phyloP scores from a whole-genome alignment of 192 early-diverging fungal genomes.

The Linnemannia exigua region DNA sequence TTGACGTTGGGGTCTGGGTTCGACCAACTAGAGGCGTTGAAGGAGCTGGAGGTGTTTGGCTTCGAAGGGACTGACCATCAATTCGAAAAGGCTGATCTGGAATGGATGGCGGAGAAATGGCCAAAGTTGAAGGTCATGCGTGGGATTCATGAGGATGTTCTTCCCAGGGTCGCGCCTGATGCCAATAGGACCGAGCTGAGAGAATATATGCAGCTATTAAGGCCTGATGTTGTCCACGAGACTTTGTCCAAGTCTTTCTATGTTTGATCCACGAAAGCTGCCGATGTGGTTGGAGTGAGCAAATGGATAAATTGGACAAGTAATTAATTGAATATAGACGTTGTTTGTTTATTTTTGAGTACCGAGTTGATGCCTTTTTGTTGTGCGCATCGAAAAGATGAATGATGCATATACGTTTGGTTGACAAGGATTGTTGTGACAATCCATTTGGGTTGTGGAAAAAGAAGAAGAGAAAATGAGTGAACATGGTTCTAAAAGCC shows the following conservation, averaged over 20 bases:
- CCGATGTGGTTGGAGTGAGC: background rate
- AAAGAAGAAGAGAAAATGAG: too few species aligned
- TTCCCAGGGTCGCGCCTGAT: background rate
- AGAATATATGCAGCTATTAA: background rate
- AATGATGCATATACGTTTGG: too few species aligned
- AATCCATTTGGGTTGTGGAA: too few species aligned
- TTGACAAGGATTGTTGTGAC: too few species aligned
- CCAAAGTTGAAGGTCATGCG: background rate
- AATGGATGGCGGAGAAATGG: background rate
- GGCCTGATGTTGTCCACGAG: slow-evolving; percentile 1
- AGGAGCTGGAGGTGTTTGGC: background rate
- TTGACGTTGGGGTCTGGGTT: background rate
- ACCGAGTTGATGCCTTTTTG: too few species aligned
- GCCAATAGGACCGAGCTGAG: background rate
- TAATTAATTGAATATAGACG: too few species aligned
- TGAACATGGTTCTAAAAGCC: slow-evolving; percentile 4
- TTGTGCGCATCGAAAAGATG: too few species aligned
- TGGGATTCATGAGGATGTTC: background rate
- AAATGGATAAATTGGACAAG: too few species aligned
- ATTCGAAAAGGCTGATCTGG: background rate
- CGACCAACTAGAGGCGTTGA: background rate
- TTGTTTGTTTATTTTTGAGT: too few species aligned
- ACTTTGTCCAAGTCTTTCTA: background rate
- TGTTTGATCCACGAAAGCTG: background rate
- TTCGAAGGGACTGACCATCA: background rate